phyloP scores from a whole-genome alignment of 2,329 filamentous ascomycete species.

The Aaosphaeria pasadenensis region DNA sequence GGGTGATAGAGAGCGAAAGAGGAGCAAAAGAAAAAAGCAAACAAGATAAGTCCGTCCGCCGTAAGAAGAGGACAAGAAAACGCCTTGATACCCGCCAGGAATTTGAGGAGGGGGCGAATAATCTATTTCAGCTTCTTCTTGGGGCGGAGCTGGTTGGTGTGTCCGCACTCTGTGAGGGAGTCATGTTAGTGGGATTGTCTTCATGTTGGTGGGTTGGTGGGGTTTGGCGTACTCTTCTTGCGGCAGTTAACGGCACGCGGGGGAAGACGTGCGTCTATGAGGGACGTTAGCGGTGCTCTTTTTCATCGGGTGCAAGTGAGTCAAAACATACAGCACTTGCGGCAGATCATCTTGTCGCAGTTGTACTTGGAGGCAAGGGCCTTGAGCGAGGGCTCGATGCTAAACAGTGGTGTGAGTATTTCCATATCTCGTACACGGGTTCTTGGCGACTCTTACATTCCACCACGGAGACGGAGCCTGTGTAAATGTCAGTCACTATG shows the following conservation, averaged over 20 bases:
- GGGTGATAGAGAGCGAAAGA: too few species aligned
- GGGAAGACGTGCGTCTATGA: constrained; percentile 69
- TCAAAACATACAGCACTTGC: constrained; percentile 90
- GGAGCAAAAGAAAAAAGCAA: too few species aligned
- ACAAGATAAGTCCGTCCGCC: too few species aligned
- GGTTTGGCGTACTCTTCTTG: neutral
- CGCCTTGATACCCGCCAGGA: constrained; percentile 17
- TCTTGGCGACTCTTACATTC: constrained; percentile 60
- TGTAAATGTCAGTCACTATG: too few species aligned
- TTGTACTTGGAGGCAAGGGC: constrained; percentile 99
- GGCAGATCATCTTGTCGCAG: constrained; percentile 99
- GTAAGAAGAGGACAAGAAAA: too few species aligned
- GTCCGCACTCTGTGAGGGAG: constrained; percentile 81
- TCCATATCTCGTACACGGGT: neutral
- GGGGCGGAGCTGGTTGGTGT: constrained; percentile 99
- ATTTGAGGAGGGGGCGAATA: constrained; percentile 25
- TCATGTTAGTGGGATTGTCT: constrained; percentile 15
- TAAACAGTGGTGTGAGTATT: constrained; percentile 36
- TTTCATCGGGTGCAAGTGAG: neutral
- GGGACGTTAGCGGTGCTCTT: neutral
- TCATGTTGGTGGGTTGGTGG: neutral
- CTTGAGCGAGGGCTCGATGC: constrained; percentile 87
- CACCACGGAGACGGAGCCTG: constrained; percentile 89
- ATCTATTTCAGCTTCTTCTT: constrained; percentile 99
- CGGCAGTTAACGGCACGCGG: constrained; percentile 98